Conservation (phyloP, 495 filamentous ascomycete species). For the Penicillium waksmanii region DNA sequence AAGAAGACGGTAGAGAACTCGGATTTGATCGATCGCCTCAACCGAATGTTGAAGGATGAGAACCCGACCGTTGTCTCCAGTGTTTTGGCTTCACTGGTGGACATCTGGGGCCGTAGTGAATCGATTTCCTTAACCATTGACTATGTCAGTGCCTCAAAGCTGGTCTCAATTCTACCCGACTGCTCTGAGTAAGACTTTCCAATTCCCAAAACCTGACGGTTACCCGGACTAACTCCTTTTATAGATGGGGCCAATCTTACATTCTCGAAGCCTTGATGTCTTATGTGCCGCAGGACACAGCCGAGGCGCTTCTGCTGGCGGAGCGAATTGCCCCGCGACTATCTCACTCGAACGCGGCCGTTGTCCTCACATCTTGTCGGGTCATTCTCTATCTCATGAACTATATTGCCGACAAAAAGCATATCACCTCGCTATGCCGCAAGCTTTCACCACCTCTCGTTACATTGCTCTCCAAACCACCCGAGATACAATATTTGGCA, state of each 20-base stretch:
- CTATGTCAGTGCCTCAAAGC: constrained; percentile 94
- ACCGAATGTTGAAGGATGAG: constrained; percentile 87
- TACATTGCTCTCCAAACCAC: constrained; percentile 92
- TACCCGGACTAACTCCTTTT: constrained; percentile 30
- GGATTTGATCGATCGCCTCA: constrained; percentile 90
- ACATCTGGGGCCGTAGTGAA: constrained; percentile 98
- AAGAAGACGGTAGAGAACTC: constrained; percentile 84
- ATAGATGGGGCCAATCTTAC: constrained; percentile 97
- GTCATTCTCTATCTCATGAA: constrained; percentile 99
- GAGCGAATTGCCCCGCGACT: constrained; percentile 92
- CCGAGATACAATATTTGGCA: constrained; percentile 96
- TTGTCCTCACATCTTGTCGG: constrained; percentile 93
- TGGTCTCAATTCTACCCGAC: constrained; percentile 93
- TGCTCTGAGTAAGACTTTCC: constrained; percentile 80
- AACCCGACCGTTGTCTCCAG: constrained; percentile 97
- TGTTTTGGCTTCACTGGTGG: constrained; percentile 88
- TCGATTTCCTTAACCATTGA: constrained; percentile 98
- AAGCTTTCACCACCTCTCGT: constrained; percentile 96
- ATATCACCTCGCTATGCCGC: constrained; percentile 83
- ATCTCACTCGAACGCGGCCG: constrained; percentile 94
- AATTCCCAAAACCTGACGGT: background rate
- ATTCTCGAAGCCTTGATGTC: constrained; percentile 98
- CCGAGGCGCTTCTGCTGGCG: constrained; percentile 85
- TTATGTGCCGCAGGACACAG: constrained; percentile 90
- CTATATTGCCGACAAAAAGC: constrained; percentile 93